phyloP scores from a whole-genome alignment of 1,139 yeast species.

The Williopsis jadinii region DNA sequence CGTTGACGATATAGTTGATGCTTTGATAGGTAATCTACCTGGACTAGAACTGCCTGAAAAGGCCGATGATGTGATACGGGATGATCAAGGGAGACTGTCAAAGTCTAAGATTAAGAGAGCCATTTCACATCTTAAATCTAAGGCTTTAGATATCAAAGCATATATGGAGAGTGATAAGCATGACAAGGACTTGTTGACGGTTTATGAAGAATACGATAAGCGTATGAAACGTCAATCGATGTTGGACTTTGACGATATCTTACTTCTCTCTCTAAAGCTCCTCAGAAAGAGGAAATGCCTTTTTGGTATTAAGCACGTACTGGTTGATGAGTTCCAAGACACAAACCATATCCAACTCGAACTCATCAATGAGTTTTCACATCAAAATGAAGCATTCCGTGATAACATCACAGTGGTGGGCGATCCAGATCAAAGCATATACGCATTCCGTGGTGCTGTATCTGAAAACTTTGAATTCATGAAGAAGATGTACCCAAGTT shows the following conservation, averaged over 20 bases:
- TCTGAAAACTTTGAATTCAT: conserved; percentile 58
- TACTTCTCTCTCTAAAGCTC: conserved; percentile 47
- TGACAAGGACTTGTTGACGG: conserved; percentile 26
- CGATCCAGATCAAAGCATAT: conserved; percentile 94
- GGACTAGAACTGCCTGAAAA: conserved; percentile 23
- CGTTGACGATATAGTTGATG: conserved; percentile 36
- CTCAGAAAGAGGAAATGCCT: conserved; percentile 43
- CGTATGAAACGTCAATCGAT: conserved; percentile 33
- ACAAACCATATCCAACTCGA: conserved; percentile 73
- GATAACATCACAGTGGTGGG: conserved; percentile 80
- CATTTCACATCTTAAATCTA: conserved; percentile 49
- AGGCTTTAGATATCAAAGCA: conserved; percentile 35
- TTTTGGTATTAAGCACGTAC: conserved; percentile 53
- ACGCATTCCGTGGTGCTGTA: conserved; percentile 80
- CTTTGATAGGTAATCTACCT: conserved; percentile 25
- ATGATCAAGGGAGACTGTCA: conserved; percentile 4
- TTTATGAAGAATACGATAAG: conserved; percentile 49
- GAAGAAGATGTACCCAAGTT: conserved; percentile 38
- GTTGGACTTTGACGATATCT: conserved; percentile 81
- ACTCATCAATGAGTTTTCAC: conserved; percentile 55
- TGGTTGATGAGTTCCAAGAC: conserved; percentile 94
- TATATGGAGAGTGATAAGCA: conserved; percentile 25
- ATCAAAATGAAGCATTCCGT: conserved; percentile 25
- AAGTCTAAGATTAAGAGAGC: conserved; percentile 29
- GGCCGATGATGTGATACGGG: conserved; percentile 12